Evolutionary conservation across 306 rosid genomes (phyloP).

Genomic region (Adenanthera pavonina): DNA sequence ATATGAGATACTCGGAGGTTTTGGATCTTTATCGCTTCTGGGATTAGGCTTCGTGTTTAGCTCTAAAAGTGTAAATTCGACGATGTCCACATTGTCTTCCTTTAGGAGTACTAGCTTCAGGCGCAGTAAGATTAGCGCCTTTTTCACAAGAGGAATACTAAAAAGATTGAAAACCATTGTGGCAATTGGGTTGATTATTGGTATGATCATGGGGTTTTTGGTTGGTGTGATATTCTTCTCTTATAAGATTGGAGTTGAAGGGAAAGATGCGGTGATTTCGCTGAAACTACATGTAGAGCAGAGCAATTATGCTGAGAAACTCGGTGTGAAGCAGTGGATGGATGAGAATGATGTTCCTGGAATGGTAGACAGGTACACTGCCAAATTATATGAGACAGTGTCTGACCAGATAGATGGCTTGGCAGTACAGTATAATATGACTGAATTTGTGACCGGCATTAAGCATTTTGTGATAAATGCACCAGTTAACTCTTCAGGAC

Average conservation of each 20-base stretch:
- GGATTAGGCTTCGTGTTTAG: constrained; percentile 73
- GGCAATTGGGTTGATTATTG: constrained; percentile 79
- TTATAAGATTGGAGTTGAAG: constrained; percentile 91
- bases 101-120: constrained; percentile 75
- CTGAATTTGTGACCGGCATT: constrained; percentile 82
- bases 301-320: constrained; percentile 84
- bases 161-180: constrained; percentile 69
- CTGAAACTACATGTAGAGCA: constrained; percentile 79
- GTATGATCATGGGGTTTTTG: constrained; percentile 82
- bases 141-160: constrained; percentile 73
- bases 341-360: constrained; percentile 94
- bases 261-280: constrained; percentile 88
- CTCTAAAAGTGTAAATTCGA: constrained; percentile 69
- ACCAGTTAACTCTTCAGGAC: constrained; percentile 56
- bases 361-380: constrained; percentile 76
- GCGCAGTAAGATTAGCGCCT: constrained; percentile 66
- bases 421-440: constrained; percentile 88
- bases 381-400: constrained; percentile 79
- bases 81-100: constrained; percentile 78
- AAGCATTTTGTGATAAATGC: constrained; percentile 70
- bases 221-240: constrained; percentile 78
- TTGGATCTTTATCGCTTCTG: constrained; percentile 65
- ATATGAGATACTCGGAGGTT: constrained; percentile 71
- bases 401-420: constrained; percentile 83
- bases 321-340: constrained; percentile 91